These are phyloP conservation scores for Lasiodiplodia hormozganensis DNA, from an alignment of 2,329 filamentous ascomycete species.

Conservation along the genomic window DNA sequence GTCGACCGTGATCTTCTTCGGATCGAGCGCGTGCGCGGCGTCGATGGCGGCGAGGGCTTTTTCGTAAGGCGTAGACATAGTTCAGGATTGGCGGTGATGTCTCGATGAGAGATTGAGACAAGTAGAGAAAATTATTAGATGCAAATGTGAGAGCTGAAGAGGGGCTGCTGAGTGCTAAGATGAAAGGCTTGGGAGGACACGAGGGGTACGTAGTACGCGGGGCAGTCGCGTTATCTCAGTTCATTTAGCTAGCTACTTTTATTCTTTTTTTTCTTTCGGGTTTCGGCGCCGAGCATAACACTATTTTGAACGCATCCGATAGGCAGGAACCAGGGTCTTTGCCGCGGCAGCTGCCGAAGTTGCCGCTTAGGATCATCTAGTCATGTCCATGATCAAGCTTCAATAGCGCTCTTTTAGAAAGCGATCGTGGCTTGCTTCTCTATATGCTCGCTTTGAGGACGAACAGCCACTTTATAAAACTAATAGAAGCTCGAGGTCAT, in stretches of 20 bases:
- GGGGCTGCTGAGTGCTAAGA: not conserved
- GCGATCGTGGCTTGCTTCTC: not conserved
- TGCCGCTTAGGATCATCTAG: constrained; percentile 4
- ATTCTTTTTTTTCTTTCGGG: not conserved
- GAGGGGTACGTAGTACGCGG: not conserved
- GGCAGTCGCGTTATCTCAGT: constrained; percentile 12
- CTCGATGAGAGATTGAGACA: not conserved
- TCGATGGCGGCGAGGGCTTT: constrained; percentile 73
- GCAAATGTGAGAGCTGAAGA: no score
- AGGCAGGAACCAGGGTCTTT: not conserved
- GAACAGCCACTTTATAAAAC: not conserved
- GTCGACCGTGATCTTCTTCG: constrained; percentile 58
- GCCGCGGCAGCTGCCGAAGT: constrained; percentile 7
- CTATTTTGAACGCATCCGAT: constrained; percentile 19
- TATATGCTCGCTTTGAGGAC: not conserved
- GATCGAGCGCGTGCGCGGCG: constrained; percentile 72
- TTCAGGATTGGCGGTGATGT: not conserved
- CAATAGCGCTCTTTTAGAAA: not conserved
- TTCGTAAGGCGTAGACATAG: constrained; percentile 37
- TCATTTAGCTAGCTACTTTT: not conserved
- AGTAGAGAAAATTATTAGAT: not conserved
- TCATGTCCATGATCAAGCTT: not conserved
- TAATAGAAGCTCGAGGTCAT: not conserved
- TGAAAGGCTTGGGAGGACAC: not conserved
- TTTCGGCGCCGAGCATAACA: constrained; percentile 16